Percentiles rank a stretch among this genome's conserved stretches.
These are phyloP conservation scores for Boletellus ananas DNA, from an alignment of 768 basidiomycete genomes.

Conservation along the genomic window DNA sequence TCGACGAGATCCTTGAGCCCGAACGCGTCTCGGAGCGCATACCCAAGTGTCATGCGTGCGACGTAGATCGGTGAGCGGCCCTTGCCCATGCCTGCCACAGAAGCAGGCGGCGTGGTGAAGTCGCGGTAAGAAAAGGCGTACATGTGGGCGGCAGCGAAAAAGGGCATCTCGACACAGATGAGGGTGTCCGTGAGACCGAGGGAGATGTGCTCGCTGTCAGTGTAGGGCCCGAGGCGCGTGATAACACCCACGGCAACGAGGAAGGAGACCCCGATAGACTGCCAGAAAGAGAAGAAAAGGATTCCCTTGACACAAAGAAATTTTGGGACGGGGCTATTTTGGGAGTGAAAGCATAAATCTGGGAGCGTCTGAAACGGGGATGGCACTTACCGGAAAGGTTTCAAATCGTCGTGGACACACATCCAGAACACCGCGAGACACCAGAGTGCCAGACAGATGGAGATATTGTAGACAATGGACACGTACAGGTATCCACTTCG, in stretches of 20 bases:
- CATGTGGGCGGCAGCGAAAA: conserved; percentile 93
- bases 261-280: conserved; percentile 79
- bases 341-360: background rate
- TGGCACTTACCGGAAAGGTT: conserved; percentile 70
- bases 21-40: conserved; percentile 86
- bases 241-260: conserved; percentile 83
- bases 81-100: conserved; percentile 1
- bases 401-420: conserved; percentile 82
- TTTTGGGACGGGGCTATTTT: conserved; percentile 80
- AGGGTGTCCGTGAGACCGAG: conserved; percentile 86
- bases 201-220: conserved; percentile 84
- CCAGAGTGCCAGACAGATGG: conserved; percentile 77
- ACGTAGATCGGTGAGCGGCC: conserved; percentile 47
- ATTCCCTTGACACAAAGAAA: conserved; percentile 99
- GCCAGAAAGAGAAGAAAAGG: conserved; percentile 99
- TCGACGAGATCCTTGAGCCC: conserved; percentile 83
- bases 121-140: conserved; percentile 92
- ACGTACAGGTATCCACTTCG: conserved; percentile 91
- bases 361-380: background rate
- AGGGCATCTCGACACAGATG: conserved; percentile 95
- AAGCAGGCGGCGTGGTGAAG: conserved; percentile 57
- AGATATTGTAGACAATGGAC: conserved; percentile 79
- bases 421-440: conserved; percentile 98
- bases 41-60: conserved; percentile 85
- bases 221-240: conserved; percentile 79